A percentile compares a stretch with the other conserved stretches of the same genome.
These are phyloP conservation scores for Typha latifolia DNA, from an alignment of 176 grass and related monocot genomes.

Conservation along the genomic window DNA sequence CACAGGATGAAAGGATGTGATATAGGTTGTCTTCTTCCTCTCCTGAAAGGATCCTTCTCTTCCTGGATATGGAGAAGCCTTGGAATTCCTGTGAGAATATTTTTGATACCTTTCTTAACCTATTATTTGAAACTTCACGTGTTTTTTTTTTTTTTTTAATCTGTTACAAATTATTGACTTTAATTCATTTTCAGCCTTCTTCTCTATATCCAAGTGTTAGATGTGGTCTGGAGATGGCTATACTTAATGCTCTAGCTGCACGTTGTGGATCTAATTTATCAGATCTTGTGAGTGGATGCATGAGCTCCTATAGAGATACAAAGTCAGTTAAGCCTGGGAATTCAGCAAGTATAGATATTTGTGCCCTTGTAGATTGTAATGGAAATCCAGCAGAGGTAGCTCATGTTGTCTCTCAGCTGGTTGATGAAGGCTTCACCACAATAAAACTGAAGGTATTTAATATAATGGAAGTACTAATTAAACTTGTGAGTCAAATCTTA, in stretches of 20 bases:
- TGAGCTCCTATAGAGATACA: constrained; percentile 17
- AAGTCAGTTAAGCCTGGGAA: constrained; percentile 27
- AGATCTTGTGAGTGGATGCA: constrained; percentile 43
- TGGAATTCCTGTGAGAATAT: constrained; percentile 51
- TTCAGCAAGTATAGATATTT: constrained; percentile 55
- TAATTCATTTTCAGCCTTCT: constrained; percentile 45
- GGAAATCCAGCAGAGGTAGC: constrained; percentile 69
- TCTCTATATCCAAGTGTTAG: constrained; percentile 83
- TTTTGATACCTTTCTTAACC: constrained; percentile 16
- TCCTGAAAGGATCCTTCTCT: constrained; percentile 86
- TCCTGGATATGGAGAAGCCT: constrained; percentile 83
- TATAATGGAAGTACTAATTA: not conserved
- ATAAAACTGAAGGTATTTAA: constrained; percentile 73
- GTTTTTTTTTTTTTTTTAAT: not conserved
- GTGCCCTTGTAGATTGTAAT: constrained; percentile 68
- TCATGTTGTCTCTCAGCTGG: constrained; percentile 57
- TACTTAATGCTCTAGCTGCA: constrained; percentile 78
- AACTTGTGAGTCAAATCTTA: not conserved
- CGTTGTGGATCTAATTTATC: constrained; percentile 34
- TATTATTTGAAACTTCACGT: constrained; percentile 10
- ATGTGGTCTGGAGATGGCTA: constrained; percentile 90
- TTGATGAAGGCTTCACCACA: constrained; percentile 76
- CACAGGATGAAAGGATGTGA: constrained; percentile 64
- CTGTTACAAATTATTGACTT: not conserved
- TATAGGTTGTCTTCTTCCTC: constrained; percentile 55